Evolutionary conservation across 2,329 filamentous ascomycete genomes (phyloP).

Genomic region (Trichophyton benhamiae): DNA sequence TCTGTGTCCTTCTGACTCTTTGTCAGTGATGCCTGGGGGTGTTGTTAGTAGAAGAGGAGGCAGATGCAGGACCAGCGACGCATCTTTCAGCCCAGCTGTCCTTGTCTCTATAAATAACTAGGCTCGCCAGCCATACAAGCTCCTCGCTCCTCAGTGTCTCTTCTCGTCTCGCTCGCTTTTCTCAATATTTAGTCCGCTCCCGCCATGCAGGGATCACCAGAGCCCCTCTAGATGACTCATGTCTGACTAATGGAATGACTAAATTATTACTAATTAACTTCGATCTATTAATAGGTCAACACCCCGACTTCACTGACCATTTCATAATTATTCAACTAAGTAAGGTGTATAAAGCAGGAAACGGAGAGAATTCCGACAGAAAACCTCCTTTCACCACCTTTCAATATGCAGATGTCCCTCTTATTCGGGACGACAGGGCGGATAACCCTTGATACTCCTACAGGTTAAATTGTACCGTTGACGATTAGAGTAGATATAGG

Average conservation of each 20-base stretch:
- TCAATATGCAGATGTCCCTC: too few relatives aligned
- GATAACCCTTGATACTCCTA: too few relatives aligned
- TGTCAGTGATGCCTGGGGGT: neutral
- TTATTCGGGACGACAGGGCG: too few relatives aligned
- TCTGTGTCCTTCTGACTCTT: neutral
- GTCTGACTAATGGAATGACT: neutral
- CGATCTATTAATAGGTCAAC: too few relatives aligned
- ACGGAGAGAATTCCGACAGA: too few relatives aligned
- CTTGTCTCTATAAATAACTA: neutral
- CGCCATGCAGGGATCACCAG: neutral
- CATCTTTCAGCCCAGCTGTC: neutral
- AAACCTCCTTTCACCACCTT: too few relatives aligned
- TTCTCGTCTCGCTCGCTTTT: neutral
- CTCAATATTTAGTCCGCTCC: neutral
- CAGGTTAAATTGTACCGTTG: too few relatives aligned
- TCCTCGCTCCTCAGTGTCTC: neutral
- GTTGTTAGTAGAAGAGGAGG: neutral
- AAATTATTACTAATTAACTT: neutral
- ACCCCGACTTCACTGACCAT: too few relatives aligned
- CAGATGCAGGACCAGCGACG: neutral
- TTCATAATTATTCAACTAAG: too few relatives aligned
- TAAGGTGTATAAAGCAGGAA: too few relatives aligned
- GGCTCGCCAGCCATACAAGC: neutral
- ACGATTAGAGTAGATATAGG: too few relatives aligned
- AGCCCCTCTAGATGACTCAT: neutral